Conservation (phyloP, 352 stramenopile species). For the Plasmopara viticola region DNA sequence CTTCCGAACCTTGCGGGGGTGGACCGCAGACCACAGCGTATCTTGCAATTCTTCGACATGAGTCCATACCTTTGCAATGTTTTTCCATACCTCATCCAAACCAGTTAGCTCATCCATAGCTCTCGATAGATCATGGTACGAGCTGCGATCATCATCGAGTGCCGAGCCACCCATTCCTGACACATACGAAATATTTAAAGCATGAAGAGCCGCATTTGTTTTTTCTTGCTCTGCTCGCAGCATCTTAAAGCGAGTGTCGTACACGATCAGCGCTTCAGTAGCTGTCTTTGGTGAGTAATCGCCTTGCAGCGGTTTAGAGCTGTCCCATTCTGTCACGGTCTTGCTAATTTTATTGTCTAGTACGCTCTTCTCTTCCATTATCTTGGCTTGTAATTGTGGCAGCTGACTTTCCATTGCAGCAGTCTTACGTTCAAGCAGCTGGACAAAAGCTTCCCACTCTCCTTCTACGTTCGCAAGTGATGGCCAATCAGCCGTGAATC, state of each 20-base stretch:
- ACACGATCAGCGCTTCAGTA: slow-evolving; percentile 77
- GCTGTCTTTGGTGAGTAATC: slow-evolving; percentile 60
- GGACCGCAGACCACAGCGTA: slow-evolving; percentile 90
- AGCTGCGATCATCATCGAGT: slow-evolving; percentile 74
- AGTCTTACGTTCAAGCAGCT: slow-evolving; percentile 85
- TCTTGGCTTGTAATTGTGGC: slow-evolving; percentile 95
- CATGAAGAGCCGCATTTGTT: slow-evolving; percentile 92
- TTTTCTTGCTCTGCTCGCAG: slow-evolving; percentile 91
- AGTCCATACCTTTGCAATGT: slow-evolving; percentile 86
- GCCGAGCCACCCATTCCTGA: slow-evolving; percentile 37
- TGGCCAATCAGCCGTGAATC: slow-evolving; percentile 94
- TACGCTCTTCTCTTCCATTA: slow-evolving; percentile 93
- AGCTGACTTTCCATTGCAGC: slow-evolving; percentile 95
- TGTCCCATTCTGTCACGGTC: slow-evolving; percentile 75
- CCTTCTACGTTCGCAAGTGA: slow-evolving; percentile 94
- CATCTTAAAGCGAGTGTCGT: slow-evolving; percentile 79
- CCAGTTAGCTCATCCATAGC: slow-evolving; percentile 90
- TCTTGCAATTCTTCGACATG: slow-evolving; percentile 91
- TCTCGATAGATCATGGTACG: slow-evolving; percentile 57
- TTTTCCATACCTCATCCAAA: slow-evolving; percentile 98
- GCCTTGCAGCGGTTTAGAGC: slow-evolving; percentile 72
- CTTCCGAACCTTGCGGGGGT: slow-evolving; percentile 94
- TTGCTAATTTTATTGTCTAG: slow-evolving; percentile 80
- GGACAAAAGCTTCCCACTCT: slow-evolving; percentile 93
- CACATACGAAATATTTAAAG: slow-evolving; percentile 85